Evolutionary conservation across 1,284 basidiomycete genomes (phyloP).

Genomic region (Somion occarium): DNA sequence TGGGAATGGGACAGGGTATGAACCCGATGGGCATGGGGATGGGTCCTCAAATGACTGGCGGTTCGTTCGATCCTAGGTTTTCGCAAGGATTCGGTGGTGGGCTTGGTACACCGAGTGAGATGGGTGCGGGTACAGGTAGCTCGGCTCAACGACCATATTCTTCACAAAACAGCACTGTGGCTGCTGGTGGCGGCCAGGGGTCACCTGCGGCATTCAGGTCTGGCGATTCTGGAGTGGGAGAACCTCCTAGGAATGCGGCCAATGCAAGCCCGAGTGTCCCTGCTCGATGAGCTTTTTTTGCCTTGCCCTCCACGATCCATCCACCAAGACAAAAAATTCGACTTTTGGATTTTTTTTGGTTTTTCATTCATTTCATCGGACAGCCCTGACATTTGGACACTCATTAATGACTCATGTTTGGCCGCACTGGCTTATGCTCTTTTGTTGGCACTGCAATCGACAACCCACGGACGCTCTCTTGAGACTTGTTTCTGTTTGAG

Average conservation of each 20-base stretch:
- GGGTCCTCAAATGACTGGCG: conserved; percentile 26
- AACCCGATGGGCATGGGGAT: conserved; percentile 9
- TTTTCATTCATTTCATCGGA: neutral
- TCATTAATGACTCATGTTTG: neutral
- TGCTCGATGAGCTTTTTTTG: neutral
- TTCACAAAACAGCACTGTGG: conserved; percentile 19
- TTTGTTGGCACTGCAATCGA: neutral
- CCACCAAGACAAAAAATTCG: neutral
- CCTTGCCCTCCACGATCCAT: neutral
- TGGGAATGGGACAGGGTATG: conserved; percentile 20
- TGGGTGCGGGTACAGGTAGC: conserved; percentile 6
- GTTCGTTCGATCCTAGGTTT: conserved; percentile 16
- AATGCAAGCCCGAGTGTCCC: conserved; percentile 2
- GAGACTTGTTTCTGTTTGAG: neutral
- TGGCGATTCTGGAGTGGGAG: neutral
- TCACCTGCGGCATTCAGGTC: conserved; percentile 15
- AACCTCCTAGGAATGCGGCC: neutral
- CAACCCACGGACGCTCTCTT: neutral
- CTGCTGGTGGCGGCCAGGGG: no score
- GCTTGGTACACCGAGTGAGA: conserved; percentile 12
- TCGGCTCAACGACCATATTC: conserved; percentile 15
- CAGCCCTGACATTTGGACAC: neutral
- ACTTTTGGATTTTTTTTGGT: neutral
- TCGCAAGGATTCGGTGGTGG: conserved; percentile 12
- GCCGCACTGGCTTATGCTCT: no score